phyloP scores from a whole-genome alignment of 1,284 basidiomycete species.

The Ustilago esculenta region DNA sequence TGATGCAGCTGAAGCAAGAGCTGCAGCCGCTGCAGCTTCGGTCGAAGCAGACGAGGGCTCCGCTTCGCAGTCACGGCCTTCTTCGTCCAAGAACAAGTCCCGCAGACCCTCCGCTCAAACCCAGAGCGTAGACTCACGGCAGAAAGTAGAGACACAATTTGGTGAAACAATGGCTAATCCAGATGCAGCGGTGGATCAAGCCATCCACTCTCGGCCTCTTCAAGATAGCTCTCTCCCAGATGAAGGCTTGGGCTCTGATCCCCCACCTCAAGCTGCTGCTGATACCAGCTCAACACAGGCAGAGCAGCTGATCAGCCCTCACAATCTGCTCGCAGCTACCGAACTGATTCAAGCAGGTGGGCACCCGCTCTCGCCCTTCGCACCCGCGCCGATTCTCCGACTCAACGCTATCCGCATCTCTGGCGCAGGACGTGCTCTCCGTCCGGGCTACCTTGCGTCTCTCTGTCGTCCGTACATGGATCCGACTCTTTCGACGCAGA shows the following conservation, averaged over 20 bases:
- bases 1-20: constrained; percentile 33
- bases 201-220: constrained; percentile 16
- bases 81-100: constrained; percentile 12
- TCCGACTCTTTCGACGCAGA: constrained; percentile 33
- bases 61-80: constrained; percentile 5
- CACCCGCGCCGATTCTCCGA: constrained; percentile 50
- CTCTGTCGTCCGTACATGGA: constrained; percentile 77
- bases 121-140: no score
- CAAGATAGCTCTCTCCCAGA: constrained; percentile 22
- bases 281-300: neutral
- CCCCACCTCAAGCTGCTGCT: neutral
- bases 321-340: constrained; percentile 55
- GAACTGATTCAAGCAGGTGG: constrained; percentile 35
- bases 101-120: no score
- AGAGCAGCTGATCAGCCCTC: constrained; percentile 16
- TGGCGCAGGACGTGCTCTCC: constrained; percentile 76
- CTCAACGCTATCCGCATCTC: constrained; percentile 82
- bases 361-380: constrained; percentile 12
- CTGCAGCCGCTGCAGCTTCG: constrained; percentile 34
- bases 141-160: constrained; percentile 16
- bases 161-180: constrained; percentile 25
- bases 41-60: constrained; percentile 12
- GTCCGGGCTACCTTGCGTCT: constrained; percentile 80
- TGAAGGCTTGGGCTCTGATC: constrained; percentile 16
- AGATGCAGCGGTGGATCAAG: neutral